Evolutionary conservation across 192 early-diverging fungal species (phyloP).

Genomic region (Jimgerdemannia lactiflua): DNA sequence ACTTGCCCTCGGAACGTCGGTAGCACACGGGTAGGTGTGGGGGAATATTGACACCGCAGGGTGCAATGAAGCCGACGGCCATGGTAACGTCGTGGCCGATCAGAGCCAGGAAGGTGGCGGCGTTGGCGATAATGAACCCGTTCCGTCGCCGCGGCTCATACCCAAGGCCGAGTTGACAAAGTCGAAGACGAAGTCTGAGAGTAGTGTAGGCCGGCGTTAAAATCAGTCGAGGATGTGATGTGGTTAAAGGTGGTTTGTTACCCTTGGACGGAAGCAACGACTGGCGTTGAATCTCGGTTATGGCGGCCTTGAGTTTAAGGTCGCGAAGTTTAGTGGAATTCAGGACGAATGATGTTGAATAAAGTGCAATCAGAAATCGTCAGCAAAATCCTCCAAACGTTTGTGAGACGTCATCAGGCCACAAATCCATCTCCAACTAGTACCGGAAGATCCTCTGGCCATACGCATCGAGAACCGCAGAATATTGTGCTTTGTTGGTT

Average conservation of each 20-base stretch:
- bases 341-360: too few species aligned
- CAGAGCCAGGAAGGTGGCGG: conserved; percentile 14
- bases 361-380: too few species aligned
- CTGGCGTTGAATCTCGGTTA: too few species aligned
- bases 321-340: too few species aligned
- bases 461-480: too few species aligned
- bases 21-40: conserved; percentile 19
- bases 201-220: conserved; percentile 1
- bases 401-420: too few species aligned
- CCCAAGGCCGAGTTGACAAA: conserved; percentile 10
- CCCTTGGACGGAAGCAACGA: too few species aligned
- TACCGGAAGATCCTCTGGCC: too few species aligned
- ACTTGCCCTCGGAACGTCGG: conserved; percentile 16
- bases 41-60: conserved; percentile 20
- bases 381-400: too few species aligned
- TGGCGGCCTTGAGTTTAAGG: too few species aligned
- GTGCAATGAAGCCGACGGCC: conserved; percentile 14
- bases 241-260: conserved; percentile 1
- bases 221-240: background rate
- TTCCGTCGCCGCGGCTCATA: conserved; percentile 3
- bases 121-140: conserved; percentile 9
- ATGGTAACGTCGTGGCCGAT: conserved; percentile 15
- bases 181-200: conserved; percentile 13
- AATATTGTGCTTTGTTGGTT: too few species aligned
- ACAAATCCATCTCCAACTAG: too few species aligned